Evolutionary conservation across 164 flowering plant species (phyloP), one percentile per base, ranked within the genome.

Genomic region (Nymphaea colorata): DNA sequence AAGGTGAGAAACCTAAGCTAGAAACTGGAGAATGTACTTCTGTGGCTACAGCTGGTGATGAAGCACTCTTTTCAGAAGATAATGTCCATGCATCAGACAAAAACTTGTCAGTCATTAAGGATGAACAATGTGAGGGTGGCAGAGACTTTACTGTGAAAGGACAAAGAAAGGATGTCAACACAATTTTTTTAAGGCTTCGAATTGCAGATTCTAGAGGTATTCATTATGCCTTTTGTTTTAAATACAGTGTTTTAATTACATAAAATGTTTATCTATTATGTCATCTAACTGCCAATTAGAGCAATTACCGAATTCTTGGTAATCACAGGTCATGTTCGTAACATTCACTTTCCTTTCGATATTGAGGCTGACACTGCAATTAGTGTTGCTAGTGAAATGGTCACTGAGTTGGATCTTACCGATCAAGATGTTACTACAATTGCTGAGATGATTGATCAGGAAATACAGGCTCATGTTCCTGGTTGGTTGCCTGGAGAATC

Each of bases 331-430:
- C 79, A 83, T 51, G 66, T 82, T 68, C 94, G 91, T n/a, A 90
- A 89, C 66, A 95, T 95, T 64, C 89, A 92, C 76, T 95, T 95
- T 68, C 98, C 98, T 17, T 95, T 92, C 77, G 90, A 95, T 74
- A 81, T 82, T 70, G 90, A 81, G 70, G 80, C 76, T 45, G 98
- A 92, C 68, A 92, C 97, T 18, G 78, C 98, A 65, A 70, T 79
- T 66, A 77, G 90, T 70, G 98, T 95, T 77, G 99, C 99, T 43
- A 81, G 88, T 70, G 99, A 95, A 86, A 95, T 95, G 99, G 99
- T 95, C 64, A 86, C 87, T 59, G 95, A 92, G 72, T 75, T 95
- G 74, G 91, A 92, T 74, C 81, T 95, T 12, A 86, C 97, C 7
- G 91, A 92, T 76, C 98, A 95, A 74, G 98, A 90, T 74, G 88